Base-by-base conservation (phyloP, 1,139 yeast genomes). In the Suhomyces maxii region DNA sequence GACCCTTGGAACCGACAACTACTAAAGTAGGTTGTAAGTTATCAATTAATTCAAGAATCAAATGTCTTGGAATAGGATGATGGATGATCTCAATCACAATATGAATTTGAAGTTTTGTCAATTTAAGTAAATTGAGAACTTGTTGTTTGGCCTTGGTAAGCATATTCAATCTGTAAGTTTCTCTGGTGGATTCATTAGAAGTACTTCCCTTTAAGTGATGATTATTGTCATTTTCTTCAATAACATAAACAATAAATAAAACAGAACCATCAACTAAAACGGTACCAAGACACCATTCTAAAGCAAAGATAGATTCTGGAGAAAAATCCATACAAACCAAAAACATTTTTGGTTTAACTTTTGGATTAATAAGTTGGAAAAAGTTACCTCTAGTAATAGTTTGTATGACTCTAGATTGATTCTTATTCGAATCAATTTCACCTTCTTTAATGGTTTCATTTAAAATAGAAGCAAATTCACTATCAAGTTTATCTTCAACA, bases 211-310 rank as follows among this genome's bases (percentile, higher is more conserved):
- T 76, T 50, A 72, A 59, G 48, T 73, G 71, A 52, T 74, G 79
- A 53, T 72, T 76, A 52, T 56, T 59, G 46, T 79, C 83, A 47
- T 77, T 85, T 52, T 86, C 91, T 59, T 86, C 91, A 52, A 83
- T 80, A 25, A 89, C 91, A 61, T 88, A 86, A 13, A 90, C 82
- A 26, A 89, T 80, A 60, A 88, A 89, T 44, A 91, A 67, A 1
- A 90, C 90, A 48, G 90, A 87, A 0, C 95, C 95, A 58, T 89
- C 95, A 26, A 86, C 86, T 44, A 90, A 73, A 1, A 90, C 87
- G 0, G 96, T 83, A 2, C 97, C 97, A 54, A 91, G 77, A 40
- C 91, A 82, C 89, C 97, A 91, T 58, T 89, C 95, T 38, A 91
- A 73, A 0, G 97, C 95, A 64, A 87, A 89, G 34, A 79, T 77